Conservation (phyloP, 2,329 filamentous ascomycete species). For the Didymella arachidicola region DNA sequence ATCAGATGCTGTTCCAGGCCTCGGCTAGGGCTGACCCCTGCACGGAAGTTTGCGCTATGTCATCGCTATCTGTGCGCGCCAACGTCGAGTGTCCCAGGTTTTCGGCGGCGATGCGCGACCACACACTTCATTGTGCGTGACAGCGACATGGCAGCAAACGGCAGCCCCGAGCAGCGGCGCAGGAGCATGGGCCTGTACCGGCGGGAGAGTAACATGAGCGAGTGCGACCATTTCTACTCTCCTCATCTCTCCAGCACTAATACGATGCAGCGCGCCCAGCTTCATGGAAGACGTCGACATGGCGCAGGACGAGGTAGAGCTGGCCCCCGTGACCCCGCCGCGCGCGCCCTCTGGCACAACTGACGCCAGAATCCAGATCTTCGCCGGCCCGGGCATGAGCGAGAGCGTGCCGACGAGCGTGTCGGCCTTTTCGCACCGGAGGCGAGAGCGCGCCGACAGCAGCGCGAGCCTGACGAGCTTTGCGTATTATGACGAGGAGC, state of each 20-base stretch:
- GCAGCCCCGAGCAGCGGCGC: conserved; percentile 46
- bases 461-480: conserved; percentile 74
- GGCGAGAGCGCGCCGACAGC: conserved; percentile 78
- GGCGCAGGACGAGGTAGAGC: conserved; percentile 87
- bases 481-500: conserved; percentile 80
- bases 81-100: neutral
- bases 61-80: conserved; percentile 19
- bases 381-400: conserved; percentile 82
- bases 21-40: conserved; percentile 1
- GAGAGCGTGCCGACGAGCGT: conserved; percentile 95
- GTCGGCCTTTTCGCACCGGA: conserved; percentile 86
- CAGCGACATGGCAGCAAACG: conserved; percentile 39
- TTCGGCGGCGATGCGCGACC: conserved; percentile 12
- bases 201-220: conserved; percentile 70
- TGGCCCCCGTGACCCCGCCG: conserved; percentile 32
- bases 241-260: too few species aligned
- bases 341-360: conserved; percentile 36
- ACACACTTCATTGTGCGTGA: conserved; percentile 11
- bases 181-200: conserved; percentile 63
- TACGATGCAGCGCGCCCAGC: conserved; percentile 59
- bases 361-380: conserved; percentile 65
- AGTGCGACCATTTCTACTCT: conserved; percentile 32
- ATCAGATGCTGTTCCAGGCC: neutral
- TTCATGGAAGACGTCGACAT: conserved; percentile 97
- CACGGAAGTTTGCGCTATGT: conserved; percentile 7